phyloP scores from a whole-genome alignment of 1,139 yeast species.

The Debaryomyces sp. region DNA sequence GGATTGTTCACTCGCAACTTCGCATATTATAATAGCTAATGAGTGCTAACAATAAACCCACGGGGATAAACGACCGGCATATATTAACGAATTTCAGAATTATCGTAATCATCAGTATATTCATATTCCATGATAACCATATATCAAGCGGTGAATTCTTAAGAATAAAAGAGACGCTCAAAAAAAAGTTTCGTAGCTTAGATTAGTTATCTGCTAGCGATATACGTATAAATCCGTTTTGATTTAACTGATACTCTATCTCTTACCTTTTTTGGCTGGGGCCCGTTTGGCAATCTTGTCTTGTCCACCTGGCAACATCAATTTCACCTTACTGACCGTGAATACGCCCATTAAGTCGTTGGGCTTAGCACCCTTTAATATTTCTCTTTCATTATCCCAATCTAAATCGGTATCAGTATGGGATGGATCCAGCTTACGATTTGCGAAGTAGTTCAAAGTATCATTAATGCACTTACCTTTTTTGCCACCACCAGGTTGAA shows the following conservation, averaged over 20 bases:
- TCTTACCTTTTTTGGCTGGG: neutral
- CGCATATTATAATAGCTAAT: neutral
- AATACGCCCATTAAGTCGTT: slow-evolving; percentile 43
- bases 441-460: slow-evolving; percentile 58
- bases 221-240: neutral
- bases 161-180: too few relatives aligned
- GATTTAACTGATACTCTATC: neutral
- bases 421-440: slow-evolving; percentile 55
- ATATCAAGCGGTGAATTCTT: neutral
- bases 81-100: neutral
- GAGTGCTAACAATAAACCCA: neutral
- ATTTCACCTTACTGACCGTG: slow-evolving; percentile 43
- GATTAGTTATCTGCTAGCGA: neutral
- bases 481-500: slow-evolving; percentile 85
- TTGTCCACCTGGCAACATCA: slow-evolving; percentile 36
- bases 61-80: neutral
- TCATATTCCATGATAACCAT: neutral
- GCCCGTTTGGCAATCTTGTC: slow-evolving; percentile 4
- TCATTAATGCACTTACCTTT: slow-evolving; percentile 87
- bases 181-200: too few relatives aligned
- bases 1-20: neutral
- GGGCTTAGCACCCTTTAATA: slow-evolving; percentile 60
- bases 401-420: slow-evolving; percentile 57
- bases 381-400: slow-evolving; percentile 72
- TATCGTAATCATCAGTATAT: neutral